Evolutionary conservation across 306 rosid genomes (phyloP), one percentile per base, ranked within the genome.

Genomic region (Malus fusca): DNA sequence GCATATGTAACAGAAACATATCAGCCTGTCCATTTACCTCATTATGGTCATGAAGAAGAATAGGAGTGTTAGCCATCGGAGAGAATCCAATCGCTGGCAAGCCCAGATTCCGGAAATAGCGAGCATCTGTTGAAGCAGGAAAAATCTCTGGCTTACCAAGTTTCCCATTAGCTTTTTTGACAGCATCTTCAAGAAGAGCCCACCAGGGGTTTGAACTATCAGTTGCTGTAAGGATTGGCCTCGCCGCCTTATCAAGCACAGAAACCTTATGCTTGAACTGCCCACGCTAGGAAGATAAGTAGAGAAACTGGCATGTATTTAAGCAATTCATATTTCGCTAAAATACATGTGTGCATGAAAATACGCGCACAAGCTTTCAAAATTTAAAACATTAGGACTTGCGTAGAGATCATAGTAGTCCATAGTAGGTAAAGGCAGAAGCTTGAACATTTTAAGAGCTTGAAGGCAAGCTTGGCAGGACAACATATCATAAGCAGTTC

Each of bases 1-100:
- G 66, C 73, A 52, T 8, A 55, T 74, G 26, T 19, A 40, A 64
- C 22, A 44, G 33, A 66, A 25, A 43, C 44, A 11, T 5, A 30
- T 26, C 3, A 14, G 53, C 55, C 60, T 25, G 17, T 64, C 23
- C 59, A 74, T 77, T 82, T 79, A 95, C 99, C 99, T 95, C 99
- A 21, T 92, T 92, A 83, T 95, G 97, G 80, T 95, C 99, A 75
- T 92, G 99, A 62, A 90, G 97, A 44, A 90, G 97, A 83, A 87
- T 60, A 69, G 97, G 97, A 72, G 99, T 92, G 88, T 90, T 92
- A 40, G 92, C 92, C 88, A 95, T 92, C 17, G 99, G 99, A 66
- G 97, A 95, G 88, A 95, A 89, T 71, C 99, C 97, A 68, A 95
- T 90, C 19, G 99, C 97, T 5, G 97, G 96, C 66, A 95, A 69